Evolutionary conservation across 148 eudicot species (phyloP).

Genomic region (Rhododendron kiyosumense): DNA sequence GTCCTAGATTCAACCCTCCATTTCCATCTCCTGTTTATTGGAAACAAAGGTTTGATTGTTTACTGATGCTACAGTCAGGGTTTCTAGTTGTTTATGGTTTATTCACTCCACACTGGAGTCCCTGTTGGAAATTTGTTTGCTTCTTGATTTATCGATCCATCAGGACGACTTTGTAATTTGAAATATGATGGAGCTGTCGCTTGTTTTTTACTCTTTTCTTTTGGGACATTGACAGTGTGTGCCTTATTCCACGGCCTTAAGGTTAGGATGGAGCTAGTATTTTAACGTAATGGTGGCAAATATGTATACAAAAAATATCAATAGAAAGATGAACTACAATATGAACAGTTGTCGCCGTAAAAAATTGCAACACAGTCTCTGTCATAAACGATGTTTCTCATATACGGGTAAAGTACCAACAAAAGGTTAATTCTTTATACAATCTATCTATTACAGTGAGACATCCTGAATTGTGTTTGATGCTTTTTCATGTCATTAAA

Average conservation of each 20-base stretch:
- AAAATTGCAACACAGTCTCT: background rate
- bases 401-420: background rate
- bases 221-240: background rate
- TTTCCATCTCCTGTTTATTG: background rate
- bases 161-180: background rate
- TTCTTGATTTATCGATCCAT: background rate
- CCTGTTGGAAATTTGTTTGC: background rate
- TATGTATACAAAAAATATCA: too few relatives aligned
- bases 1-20: background rate
- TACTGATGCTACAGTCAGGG: background rate
- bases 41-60: background rate
- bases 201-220: background rate
- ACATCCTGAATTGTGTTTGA: background rate
- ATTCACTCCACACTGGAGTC: background rate
- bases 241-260: background rate
- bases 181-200: background rate
- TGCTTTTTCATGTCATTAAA: background rate
- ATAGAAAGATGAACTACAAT: too few relatives aligned
- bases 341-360: background rate
- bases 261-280: background rate
- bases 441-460: background rate
- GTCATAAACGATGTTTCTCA: background rate
- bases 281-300: background rate
- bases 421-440: background rate
- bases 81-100: background rate